Evolutionary conservation across 768 basidiomycete genomes (phyloP).

Genomic region (Zangia roseola): DNA sequence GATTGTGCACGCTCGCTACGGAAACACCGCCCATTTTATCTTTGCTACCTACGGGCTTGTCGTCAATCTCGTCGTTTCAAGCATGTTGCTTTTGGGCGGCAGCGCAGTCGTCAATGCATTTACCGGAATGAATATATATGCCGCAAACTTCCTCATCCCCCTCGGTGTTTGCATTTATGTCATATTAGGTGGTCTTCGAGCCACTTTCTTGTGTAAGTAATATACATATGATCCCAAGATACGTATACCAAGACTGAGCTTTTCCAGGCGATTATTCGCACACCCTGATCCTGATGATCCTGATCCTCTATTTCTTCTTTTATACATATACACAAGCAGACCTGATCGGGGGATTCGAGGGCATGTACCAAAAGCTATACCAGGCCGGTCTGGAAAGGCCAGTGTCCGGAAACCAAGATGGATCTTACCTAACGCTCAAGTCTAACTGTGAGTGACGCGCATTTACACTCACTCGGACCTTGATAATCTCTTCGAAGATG

Average conservation of each 20-base stretch:
- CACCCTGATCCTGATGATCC: conserved; percentile 37
- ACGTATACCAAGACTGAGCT: neutral
- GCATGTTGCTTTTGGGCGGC: conserved; percentile 38
- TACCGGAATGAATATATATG: conserved; percentile 40
- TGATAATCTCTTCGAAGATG: conserved; percentile 1
- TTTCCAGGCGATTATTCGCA: conserved; percentile 30
- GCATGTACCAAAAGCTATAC: conserved; percentile 35
- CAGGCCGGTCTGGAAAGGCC: conserved; percentile 28
- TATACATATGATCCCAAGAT: neutral
- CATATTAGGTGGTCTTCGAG: conserved; percentile 33
- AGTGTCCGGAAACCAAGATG: conserved; percentile 36
- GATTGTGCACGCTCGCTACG: conserved; percentile 32
- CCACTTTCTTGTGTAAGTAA: conserved; percentile 32
- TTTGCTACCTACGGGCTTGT: conserved; percentile 26
- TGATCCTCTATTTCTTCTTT: conserved; percentile 36
- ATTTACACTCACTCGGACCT: neutral
- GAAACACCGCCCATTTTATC: conserved; percentile 27
- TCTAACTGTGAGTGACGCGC: conserved; percentile 21
- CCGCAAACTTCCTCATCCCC: conserved; percentile 41
- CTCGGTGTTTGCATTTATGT: conserved; percentile 40
- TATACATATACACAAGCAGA: conserved; percentile 29
- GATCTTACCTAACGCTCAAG: conserved; percentile 38
- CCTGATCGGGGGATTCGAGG: conserved; percentile 38
- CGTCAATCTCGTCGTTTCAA: conserved; percentile 33
- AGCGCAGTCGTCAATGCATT: conserved; percentile 38